Conservation (phyloP, 306 rosid species). For the Citrullus mucosospermus region DNA sequence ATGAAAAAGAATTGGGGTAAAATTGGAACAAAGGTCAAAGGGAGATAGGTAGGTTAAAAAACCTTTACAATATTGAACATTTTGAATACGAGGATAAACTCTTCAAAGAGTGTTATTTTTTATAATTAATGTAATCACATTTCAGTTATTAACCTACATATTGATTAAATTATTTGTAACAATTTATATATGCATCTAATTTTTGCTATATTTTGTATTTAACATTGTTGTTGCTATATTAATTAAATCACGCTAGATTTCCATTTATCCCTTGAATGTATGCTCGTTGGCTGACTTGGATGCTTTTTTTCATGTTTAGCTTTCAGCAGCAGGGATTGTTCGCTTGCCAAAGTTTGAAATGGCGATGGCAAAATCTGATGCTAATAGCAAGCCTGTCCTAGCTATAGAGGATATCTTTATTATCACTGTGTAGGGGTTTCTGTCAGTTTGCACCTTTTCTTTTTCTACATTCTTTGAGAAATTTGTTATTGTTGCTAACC, state of each 20-base stretch:
- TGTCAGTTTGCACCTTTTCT: slow-evolving; percentile 3
- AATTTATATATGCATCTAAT: not conserved
- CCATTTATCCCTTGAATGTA: not conserved
- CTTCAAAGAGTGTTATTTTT: not conserved
- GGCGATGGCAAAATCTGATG: slow-evolving; percentile 94
- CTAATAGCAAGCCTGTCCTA: slow-evolving; percentile 73
- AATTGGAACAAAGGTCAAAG: no score
- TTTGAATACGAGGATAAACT: not conserved
- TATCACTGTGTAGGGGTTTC: slow-evolving; percentile 65
- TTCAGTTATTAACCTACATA: not conserved
- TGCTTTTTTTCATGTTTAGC: slow-evolving; percentile 36
- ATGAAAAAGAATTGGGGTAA: not conserved
- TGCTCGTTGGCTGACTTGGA: slow-evolving; percentile 21
- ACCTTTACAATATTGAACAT: not conserved
- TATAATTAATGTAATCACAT: not conserved
- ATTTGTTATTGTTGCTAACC: slow-evolving; percentile 7
- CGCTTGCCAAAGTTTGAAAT: slow-evolving; percentile 93
- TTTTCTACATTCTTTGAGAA: not conserved
- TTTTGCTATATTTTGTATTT: not conserved
- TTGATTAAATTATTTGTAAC: not conserved
- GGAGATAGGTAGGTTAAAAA: no score
- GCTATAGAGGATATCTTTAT: slow-evolving; percentile 82
- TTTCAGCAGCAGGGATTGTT: slow-evolving; percentile 86
- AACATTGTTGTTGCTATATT: not conserved
- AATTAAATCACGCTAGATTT: not conserved